Evolutionary conservation across 1,139 yeast genomes (phyloP), one percentile per base, ranked within the genome.

Genomic region (Pneumocystis canis): DNA sequence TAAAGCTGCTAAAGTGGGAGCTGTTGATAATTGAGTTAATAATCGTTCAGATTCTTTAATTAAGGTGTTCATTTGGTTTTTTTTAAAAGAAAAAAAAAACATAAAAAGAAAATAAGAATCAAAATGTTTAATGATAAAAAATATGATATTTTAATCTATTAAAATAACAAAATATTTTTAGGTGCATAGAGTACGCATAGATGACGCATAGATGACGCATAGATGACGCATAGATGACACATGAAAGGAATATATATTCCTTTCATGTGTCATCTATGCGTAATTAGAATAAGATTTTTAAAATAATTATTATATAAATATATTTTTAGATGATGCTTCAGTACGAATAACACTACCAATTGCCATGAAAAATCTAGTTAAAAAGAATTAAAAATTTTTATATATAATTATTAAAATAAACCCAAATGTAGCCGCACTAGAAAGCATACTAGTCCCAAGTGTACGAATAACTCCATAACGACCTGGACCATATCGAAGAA

Each of bases 401-500:
- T 5, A 6, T 5, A 2, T 14, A 3, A 53, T 5, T 1, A 5
- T 18, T 9, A 58, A 18, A 47, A 33, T 18, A 16, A 5, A 71
- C 71, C 96, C 96, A 75, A 94, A 92, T 16, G 97, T 92, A 61
- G 95, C 97, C 16, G 95, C 97, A 5, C 97, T 89, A 63, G 97
- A 97, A 74, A 88, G 84, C 76, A 94, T 90, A 75, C 89, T 92
- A 76, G 90, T 96, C 63, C 98, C 98, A 71, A 94, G 78, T 5
- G 97, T 90, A 77, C 96, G 85, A 84, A 92, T 86, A 66, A 89
- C 89, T 64, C 99, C 99, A 71, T 89, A 87, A 62, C 98, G 97
- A n/a, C 98, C 99, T 20, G 96, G 90, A 18, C 99, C 99, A 68
- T 87, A 84, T 66, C 90, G 94, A 70, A 89, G 76, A 67, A 94